Base-by-base conservation (phyloP, 139 green algal species). In the Ostreobium quekettii region DNA sequence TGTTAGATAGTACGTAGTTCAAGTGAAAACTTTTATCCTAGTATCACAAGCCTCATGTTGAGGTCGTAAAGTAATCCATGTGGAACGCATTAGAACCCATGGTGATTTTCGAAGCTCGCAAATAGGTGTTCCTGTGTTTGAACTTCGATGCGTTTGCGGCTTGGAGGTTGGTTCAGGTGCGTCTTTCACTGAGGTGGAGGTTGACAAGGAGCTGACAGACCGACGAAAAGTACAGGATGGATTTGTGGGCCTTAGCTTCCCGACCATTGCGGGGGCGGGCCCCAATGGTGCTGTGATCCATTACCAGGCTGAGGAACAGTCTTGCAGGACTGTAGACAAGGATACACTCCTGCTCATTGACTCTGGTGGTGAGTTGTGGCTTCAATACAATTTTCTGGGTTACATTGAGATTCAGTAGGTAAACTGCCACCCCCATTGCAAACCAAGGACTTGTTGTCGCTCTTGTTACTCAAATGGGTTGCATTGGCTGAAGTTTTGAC, bases 241-340 rank as follows among this genome's bases (percentile, higher is more conserved):
- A 37, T 99, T 95, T 64, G 68, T 95, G 30, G 89, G 93, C 67
- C 76, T 80, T 6, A 89, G 76, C 57, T 99, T 99, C 78, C 78
- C 90, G 32, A 97, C 93, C 48, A 99, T 99, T 66, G 87, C 83
- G 28, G 61, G 88, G 1, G 83, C 86, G 1, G 86, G 83, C 15
- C 67, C 85, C 48, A 95, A 99, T 39, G 93, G 91, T 7, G 93
- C 93, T 15, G 87, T 99, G 83, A 98, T 99, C 75, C 93, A 99
- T 79, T 99, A 99, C 84, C 74, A 88, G 19, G 85, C 91, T 1
- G 56, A 82, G 61, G 66, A 75, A 15, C 73, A 70, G 29, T 85
- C 59, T 1, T 87, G 83, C 78, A 78, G 70, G 29, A 82, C 71
- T 32, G 84, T 92, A 4, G 79, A 89, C 58, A 46, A 36, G 46